Base-by-base conservation (phyloP, 2,329 filamentous ascomycete species). In the Pleomassaria siparia region DNA sequence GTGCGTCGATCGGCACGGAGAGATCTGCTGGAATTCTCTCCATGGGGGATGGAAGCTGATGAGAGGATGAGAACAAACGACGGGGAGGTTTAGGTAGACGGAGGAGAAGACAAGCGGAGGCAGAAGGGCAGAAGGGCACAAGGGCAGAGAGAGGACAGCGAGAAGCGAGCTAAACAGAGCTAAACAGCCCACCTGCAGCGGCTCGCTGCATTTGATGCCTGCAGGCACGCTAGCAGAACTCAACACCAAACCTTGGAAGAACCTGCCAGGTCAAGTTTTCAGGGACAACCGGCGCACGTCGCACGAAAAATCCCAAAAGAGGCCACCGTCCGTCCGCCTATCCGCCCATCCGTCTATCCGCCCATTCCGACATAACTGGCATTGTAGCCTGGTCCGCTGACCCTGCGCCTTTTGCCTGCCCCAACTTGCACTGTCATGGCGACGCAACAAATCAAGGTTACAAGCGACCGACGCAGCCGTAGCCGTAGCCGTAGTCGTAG, bases 1-100 rank as follows among this genome's bases (percentile, higher is more conserved):
- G 54, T 52, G 46, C 33, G 39, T 33, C 41, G 54, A 55, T 55
- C 52, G 49, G 37, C 49, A 33, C n/a, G 22, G 22, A 40, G 20
- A 16, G 16, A 15, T 39, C 35, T 9, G 10, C 35, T 37, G 35
- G 35, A 37, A 24, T 22, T 18, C 20, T 3, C 29, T 41, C 15
- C n/a, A 15, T 41, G 13, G 22, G 21, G 22, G 40, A 42, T 26
- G 25, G 13, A 15, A 15, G n/a, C 9, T 25, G 21, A 40, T 8
- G 36, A 24, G 36, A n/a, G 16, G 33, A 24, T 37, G 37, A 22
- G 37, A 24, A 24, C 22, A 18, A 5, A 18, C 25, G 36, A 28
- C 4, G 9, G 12, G 20, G 7, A 11, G 16, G 35, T n/a, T 20
- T 18, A 4, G 10, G 35, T 18, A 15, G 21, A 16, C 39, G 39